These are phyloP conservation scores for Plectranthus barbatus DNA, from an alignment of 257 asterid species.

Conservation along the genomic window DNA sequence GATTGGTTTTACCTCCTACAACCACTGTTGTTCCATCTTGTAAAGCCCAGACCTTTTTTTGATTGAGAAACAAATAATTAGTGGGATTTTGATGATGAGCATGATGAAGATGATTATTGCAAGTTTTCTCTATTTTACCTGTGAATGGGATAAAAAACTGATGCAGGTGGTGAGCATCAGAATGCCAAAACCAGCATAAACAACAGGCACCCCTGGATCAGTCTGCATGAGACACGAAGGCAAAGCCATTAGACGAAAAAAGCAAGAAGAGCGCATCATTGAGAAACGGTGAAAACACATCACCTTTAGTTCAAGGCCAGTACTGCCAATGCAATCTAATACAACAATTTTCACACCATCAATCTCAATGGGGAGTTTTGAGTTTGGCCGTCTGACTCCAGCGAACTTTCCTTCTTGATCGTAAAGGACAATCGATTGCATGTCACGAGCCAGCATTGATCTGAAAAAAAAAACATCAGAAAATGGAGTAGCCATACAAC, in stretches of 20 bases:
- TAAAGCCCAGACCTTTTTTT: constrained; percentile 63
- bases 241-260: constrained; percentile 6
- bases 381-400: constrained; percentile 74
- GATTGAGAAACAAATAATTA: constrained; percentile 9
- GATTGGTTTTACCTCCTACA: constrained; percentile 79
- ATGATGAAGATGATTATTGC: background rate
- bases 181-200: constrained; percentile 84
- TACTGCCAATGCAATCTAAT: constrained; percentile 66
- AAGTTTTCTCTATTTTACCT: constrained; percentile 33
- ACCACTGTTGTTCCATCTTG: constrained; percentile 76
- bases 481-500: background rate
- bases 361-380: constrained; percentile 75
- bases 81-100: background rate
- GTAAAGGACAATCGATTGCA: constrained; percentile 76
- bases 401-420: constrained; percentile 83
- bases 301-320: constrained; percentile 83
- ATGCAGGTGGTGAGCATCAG: constrained; percentile 89
- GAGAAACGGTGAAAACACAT: background rate
- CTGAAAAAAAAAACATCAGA: constrained; percentile 28
- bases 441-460: constrained; percentile 93
- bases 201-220: constrained; percentile 84
- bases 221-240: constrained; percentile 33
- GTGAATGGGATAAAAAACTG: constrained; percentile 80
- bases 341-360: constrained; percentile 52
- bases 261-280: background rate